Base-by-base conservation (phyloP, 352 stramenopile species). In the Blastocystis hominis region DNA sequence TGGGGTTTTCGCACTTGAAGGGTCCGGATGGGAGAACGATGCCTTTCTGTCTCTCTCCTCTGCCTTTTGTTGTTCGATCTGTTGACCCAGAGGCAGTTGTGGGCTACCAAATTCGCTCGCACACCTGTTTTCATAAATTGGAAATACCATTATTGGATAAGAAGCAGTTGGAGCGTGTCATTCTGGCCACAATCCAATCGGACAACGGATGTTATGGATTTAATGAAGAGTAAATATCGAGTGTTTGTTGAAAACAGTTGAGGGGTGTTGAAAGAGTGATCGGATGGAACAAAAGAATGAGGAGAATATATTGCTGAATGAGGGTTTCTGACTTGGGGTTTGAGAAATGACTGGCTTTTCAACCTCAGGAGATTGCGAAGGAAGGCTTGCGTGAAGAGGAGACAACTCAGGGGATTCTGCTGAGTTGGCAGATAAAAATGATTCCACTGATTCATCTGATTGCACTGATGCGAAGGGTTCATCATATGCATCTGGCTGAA, bases 71-170 rank as follows among this genome's bases (percentile, higher is more conserved):
- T 34, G 72, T 68, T 24, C 54, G 72, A 3, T 30, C 34, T 24
- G 30, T 15, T 36, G 13, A 36, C 7, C 38, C n/a, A 0, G 30
- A 34, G 3, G 36, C 34, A 4, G 20, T 84, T 0, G 24, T 84
- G 20, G 13, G 47, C 15, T 47, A 66, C 17, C 72, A 84, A 53
- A 30, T 84, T 4, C 72, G 72, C 1, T 66, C 72, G 2, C 72
- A 84, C 47, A 84, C 72, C 17, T 84, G 72, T 15, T 84, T 84
- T 42, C 72, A 84, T 15, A 84, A 84, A 34, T 44, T 84, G 72
- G 72, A 84, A 53, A 84, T 84, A 17, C 72, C 72, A 17, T 40
- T 84, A 15, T 47, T 84, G 24, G 50, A 66, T 63, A 34, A 68
- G 36, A 10, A 84, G 47, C 20, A 44, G 10, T 47, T 84, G 40